Evolutionary conservation across 441 rosid species (phyloP).

Genomic region (Kokia cookei): DNA sequence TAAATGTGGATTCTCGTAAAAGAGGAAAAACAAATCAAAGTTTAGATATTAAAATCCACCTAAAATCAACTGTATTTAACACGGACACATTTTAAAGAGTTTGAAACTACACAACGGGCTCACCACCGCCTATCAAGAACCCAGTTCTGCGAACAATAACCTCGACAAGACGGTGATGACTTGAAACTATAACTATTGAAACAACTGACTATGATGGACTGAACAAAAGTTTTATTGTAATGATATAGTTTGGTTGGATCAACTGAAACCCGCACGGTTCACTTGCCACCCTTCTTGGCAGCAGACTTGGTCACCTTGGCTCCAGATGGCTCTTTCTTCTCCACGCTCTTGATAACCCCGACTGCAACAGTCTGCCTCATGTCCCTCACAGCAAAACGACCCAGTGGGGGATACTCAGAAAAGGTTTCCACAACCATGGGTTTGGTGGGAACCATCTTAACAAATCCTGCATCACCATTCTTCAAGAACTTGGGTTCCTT

Average conservation of each 20-base stretch:
- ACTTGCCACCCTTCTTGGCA: slow-evolving; percentile 33
- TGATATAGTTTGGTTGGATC: neutral
- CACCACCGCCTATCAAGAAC: slow-evolving; percentile 52
- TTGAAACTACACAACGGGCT: neutral
- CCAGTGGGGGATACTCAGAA: slow-evolving; percentile 72
- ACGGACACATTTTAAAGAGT: too few relatives aligned
- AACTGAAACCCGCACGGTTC: slow-evolving; percentile 16
- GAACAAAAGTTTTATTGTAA: slow-evolving; percentile 12
- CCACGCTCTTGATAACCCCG: slow-evolving; percentile 44
- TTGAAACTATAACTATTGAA: slow-evolving; percentile 5
- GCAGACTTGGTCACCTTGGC: neutral
- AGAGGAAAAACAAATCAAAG: too few relatives aligned
- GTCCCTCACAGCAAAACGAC: slow-evolving; percentile 79
- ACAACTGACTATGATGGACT: neutral
- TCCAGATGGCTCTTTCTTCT: neutral
- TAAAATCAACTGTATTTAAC: too few relatives aligned
- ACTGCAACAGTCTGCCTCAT: slow-evolving; percentile 63
- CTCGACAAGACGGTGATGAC: slow-evolving; percentile 9
- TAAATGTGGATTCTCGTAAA: too few relatives aligned
- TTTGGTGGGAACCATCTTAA: slow-evolving; percentile 74
- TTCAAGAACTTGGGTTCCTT: slow-evolving; percentile 44
- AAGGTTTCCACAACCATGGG: slow-evolving; percentile 86
- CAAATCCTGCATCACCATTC: slow-evolving; percentile 65
- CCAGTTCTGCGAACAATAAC: slow-evolving; percentile 38
- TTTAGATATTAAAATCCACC: too few relatives aligned